phyloP scores from a whole-genome alignment of 2,329 filamentous ascomycete genomes.

The Aspergillus fumigatus region DNA sequence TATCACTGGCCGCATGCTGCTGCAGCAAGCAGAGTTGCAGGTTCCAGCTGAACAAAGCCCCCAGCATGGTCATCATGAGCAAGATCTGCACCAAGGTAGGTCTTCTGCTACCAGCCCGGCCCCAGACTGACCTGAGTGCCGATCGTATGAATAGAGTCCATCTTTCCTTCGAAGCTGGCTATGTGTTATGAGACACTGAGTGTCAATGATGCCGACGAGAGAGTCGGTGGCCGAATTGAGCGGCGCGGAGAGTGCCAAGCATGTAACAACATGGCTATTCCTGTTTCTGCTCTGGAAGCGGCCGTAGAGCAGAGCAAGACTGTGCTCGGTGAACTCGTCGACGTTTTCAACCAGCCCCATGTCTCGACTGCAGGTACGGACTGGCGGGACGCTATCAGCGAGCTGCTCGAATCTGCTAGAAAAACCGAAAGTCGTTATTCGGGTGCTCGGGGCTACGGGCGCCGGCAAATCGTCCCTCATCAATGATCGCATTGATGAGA shows the following conservation, averaged over 20 bases:
- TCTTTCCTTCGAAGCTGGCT: not conserved
- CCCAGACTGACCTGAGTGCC: not conserved
- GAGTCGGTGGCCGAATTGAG: not conserved
- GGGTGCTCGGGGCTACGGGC: constrained; percentile 59
- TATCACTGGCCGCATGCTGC: too few relatives aligned
- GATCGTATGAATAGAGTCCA: not conserved
- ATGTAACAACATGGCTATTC: too few relatives aligned
- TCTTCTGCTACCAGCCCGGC: not conserved
- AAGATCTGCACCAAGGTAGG: not conserved
- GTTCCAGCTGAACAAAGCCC: not conserved
- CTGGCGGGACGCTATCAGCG: constrained; percentile 1
- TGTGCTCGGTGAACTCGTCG: not conserved
- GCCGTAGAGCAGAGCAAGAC: not conserved
- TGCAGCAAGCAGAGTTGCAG: not conserved
- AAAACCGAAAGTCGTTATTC: constrained; percentile 43
- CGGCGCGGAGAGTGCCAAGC: constrained; percentile 34
- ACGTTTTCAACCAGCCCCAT: not conserved
- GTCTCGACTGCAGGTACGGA: not conserved
- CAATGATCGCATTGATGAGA: constrained; percentile 60
- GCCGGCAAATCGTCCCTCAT: constrained; percentile 60
- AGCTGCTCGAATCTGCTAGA: not conserved
- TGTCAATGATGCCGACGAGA: not conserved
- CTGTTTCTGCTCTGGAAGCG: constrained; percentile 28
- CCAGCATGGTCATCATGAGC: not conserved
- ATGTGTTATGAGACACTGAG: not conserved